A percentile compares a stretch with the other conserved stretches of the same genome.
These are phyloP conservation scores for Brettanomyces custersianus DNA, from an alignment of 805 yeast genomes.

Conservation along the genomic window DNA sequence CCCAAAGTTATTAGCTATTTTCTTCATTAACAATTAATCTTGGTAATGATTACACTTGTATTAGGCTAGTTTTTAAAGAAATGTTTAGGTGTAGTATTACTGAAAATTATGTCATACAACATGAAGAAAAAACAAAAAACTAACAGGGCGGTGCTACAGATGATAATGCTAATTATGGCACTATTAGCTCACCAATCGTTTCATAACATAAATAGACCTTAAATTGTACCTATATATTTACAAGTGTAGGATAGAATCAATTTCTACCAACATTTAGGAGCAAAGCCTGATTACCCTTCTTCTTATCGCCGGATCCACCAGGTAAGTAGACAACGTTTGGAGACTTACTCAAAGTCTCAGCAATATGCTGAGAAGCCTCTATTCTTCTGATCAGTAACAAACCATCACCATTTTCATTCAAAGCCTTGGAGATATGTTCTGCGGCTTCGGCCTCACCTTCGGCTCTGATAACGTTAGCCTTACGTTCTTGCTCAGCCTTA, in stretches of 20 bases:
- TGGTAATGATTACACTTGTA: too few relatives aligned
- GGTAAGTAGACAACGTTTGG: constrained; percentile 89
- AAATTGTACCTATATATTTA: neutral
- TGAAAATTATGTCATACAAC: too few relatives aligned
- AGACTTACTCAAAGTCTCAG: constrained; percentile 73
- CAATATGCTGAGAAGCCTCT: constrained; percentile 95
- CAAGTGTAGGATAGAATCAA: constrained; percentile 2
- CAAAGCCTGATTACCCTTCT: constrained; percentile 40
- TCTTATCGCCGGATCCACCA: constrained; percentile 32
- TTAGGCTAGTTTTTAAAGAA: too few relatives aligned
- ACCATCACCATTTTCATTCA: constrained; percentile 93
- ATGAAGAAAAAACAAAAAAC: too few relatives aligned
- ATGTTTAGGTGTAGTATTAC: too few relatives aligned
- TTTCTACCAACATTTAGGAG: constrained; percentile 64
- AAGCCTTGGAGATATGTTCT: constrained; percentile 85
- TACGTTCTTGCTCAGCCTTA: constrained; percentile 95
- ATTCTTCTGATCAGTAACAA: constrained; percentile 85
- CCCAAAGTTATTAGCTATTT: too few relatives aligned
- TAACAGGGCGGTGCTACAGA: too few relatives aligned
- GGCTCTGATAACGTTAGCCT: constrained; percentile 90
- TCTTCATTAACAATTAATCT: too few relatives aligned
- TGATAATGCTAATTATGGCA: neutral
- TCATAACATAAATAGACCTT: neutral
- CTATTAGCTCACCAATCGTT: neutral
- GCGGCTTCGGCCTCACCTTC: constrained; percentile 99